phyloP scores from a whole-genome alignment of 495 filamentous ascomycete genomes.

The Lasiosphaeria miniovina region DNA sequence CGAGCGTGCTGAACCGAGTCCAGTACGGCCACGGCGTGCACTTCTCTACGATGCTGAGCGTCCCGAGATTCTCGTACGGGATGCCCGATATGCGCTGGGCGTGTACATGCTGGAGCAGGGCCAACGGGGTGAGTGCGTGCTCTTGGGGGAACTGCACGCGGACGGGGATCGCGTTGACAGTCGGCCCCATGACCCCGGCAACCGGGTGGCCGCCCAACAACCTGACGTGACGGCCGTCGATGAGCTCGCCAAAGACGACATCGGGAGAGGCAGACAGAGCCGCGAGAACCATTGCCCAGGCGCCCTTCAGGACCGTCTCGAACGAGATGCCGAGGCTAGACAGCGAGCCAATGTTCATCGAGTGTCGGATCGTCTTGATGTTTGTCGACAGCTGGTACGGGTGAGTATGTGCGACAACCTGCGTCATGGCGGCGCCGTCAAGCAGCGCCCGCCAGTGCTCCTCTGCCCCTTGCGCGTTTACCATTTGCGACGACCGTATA shows the following conservation, averaged over 20 bases:
- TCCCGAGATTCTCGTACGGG: constrained; percentile 42
- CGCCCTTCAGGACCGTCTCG: constrained; percentile 44
- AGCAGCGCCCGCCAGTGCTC: constrained; percentile 44
- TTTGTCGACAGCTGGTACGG: constrained; percentile 34
- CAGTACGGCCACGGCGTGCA: constrained; percentile 49
- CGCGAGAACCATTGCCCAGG: constrained; percentile 48
- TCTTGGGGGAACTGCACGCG: constrained; percentile 41
- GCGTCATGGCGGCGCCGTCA: constrained; percentile 40
- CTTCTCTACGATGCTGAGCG: constrained; percentile 42
- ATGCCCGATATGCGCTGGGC: constrained; percentile 39
- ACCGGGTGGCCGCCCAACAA: constrained; percentile 34
- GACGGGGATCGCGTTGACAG: constrained; percentile 42
- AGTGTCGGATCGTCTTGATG: constrained; percentile 35
- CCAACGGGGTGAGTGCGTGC: constrained; percentile 37
- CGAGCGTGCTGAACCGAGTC: constrained; percentile 45
- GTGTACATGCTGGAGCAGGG: constrained; percentile 40
- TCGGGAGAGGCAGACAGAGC: constrained; percentile 43
- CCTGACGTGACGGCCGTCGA: constrained; percentile 46
- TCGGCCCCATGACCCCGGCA: constrained; percentile 43
- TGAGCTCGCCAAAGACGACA: constrained; percentile 48
- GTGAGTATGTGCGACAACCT: constrained; percentile 39
- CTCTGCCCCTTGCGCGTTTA: constrained; percentile 33
- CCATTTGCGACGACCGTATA: constrained; percentile 33
- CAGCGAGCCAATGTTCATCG: constrained; percentile 36
- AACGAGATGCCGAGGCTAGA: constrained; percentile 33